phyloP scores from a whole-genome alignment of 139 green algal species.

The Picochlorum sp. region DNA sequence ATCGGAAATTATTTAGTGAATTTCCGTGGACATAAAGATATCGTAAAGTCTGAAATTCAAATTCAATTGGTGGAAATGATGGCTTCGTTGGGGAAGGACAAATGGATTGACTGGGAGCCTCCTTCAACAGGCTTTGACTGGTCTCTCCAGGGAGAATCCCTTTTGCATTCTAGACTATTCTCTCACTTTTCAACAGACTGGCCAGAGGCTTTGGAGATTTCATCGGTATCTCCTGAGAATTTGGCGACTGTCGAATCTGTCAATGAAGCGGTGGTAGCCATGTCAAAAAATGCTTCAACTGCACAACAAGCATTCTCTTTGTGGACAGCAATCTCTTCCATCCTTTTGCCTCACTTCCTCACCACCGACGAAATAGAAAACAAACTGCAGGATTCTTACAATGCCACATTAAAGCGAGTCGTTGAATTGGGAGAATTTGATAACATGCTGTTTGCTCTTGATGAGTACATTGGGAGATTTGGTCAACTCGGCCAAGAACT shows the following conservation, averaged over 20 bases:
- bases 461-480: no score
- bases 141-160: constrained; percentile 3
- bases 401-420: no score
- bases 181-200: neutral
- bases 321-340: neutral
- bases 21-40: neutral
- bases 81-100: constrained; percentile 10
- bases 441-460: no score
- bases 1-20: constrained; percentile 1
- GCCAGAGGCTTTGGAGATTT: neutral
- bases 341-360: neutral
- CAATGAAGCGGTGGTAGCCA: constrained; percentile 4
- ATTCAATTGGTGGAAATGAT: constrained; percentile 25
- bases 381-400: no score
- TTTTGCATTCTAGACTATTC: constrained; percentile 3
- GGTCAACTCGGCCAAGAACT: no score
- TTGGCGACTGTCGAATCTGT: constrained; percentile 3
- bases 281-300: constrained; percentile 6
- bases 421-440: no score
- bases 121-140: neutral
- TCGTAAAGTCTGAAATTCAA: constrained; percentile 5
- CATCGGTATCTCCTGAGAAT: constrained; percentile 6
- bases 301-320: neutral
- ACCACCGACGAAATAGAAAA: neutral
- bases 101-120: constrained; percentile 20